phyloP scores from a whole-genome alignment of 345 rosid species.

The Aquilaria sinensis region DNA sequence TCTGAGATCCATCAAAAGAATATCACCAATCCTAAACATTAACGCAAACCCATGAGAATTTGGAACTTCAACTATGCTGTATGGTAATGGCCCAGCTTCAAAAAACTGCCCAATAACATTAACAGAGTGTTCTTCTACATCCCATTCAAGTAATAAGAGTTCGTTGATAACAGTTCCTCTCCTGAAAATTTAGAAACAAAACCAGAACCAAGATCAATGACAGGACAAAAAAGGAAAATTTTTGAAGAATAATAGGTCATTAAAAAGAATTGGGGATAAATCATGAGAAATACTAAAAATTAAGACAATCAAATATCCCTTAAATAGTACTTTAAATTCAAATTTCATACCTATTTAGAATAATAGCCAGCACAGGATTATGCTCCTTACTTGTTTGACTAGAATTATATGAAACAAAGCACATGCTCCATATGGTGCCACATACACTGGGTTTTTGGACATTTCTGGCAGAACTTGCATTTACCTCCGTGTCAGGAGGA shows the following conservation, averaged over 20 bases:
- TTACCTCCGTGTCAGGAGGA: slow-evolving; percentile 66
- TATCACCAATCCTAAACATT: slow-evolving; percentile 91
- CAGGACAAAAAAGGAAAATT: slow-evolving; percentile 1
- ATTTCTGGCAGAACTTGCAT: slow-evolving; percentile 32
- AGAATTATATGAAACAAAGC: slow-evolving; percentile 66
- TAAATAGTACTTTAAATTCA: slow-evolving; percentile 20
- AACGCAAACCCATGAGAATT: slow-evolving; percentile 78
- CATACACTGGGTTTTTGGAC: slow-evolving; percentile 28
- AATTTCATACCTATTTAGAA: slow-evolving; percentile 72
- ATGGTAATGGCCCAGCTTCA: slow-evolving; percentile 84
- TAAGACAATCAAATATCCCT: slow-evolving; percentile 9
- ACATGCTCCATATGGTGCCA: slow-evolving; percentile 99
- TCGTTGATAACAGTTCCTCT: slow-evolving; percentile 60
- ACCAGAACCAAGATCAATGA: neutral
- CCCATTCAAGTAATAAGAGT: slow-evolving; percentile 68
- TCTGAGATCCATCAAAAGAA: slow-evolving; percentile 90
- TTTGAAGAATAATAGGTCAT: no score
- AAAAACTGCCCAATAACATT: slow-evolving; percentile 42
- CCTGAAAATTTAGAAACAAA: slow-evolving; percentile 40
- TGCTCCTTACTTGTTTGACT: slow-evolving; percentile 51
- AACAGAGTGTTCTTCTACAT: slow-evolving; percentile 46
- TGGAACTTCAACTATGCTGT: slow-evolving; percentile 80
- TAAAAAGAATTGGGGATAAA: neutral
- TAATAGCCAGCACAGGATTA: slow-evolving; percentile 78
- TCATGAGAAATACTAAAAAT: slow-evolving; percentile 10